Base-by-base conservation (phyloP, 768 basidiomycete genomes). In the Dendrothele bispora region DNA sequence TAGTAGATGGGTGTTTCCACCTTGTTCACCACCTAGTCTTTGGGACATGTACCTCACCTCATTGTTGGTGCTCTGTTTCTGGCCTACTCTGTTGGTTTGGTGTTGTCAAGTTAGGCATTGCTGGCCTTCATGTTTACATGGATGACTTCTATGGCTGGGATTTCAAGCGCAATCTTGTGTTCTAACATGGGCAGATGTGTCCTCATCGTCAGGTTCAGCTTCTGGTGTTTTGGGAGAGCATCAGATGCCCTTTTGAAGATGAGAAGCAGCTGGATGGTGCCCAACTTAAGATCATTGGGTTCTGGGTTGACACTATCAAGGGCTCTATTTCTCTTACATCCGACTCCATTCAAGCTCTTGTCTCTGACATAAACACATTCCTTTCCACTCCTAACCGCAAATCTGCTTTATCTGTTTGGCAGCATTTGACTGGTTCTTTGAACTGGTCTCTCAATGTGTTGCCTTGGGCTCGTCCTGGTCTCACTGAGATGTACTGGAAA, bases 381-480 rank as follows among this genome's bases (percentile, higher is more conserved):
- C 18, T 0, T 15, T 28, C 1, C 40, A 30, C 17, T 41, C 46
- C 0, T 28, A 44, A 1, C 4, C n/a, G 18, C 5, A 37, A 26
- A 46, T 51, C 25, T 3, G 29, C 14, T 0, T 54, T 66, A 1
- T 45, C 57, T 0, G 60, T 69, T 1, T 71, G 63, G 41, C 67
- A 68, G 36, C 18, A 41, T 1, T 52, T 71, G 2, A 53, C 52
- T 2, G 68, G 72, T 0, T 61, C 57, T 42, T 38, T 68, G 18
- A 72, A 71, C 48, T 74, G 72, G 69, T 46, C 50, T 24, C 63
- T 53, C 0, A 18, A 11, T 70, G 70, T 61, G 20, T 46, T 60
- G n/a, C 55, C 40, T 6, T 49, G 48, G 56, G 56, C 43, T 2
- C 10, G 51, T 0, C 59, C 53, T 2, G 51, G 51, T 8, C 53